Evolutionary conservation across 352 stramenopile species (phyloP), one percentile per base, ranked within the genome.

Genomic region (Phytopythium helicoides): DNA sequence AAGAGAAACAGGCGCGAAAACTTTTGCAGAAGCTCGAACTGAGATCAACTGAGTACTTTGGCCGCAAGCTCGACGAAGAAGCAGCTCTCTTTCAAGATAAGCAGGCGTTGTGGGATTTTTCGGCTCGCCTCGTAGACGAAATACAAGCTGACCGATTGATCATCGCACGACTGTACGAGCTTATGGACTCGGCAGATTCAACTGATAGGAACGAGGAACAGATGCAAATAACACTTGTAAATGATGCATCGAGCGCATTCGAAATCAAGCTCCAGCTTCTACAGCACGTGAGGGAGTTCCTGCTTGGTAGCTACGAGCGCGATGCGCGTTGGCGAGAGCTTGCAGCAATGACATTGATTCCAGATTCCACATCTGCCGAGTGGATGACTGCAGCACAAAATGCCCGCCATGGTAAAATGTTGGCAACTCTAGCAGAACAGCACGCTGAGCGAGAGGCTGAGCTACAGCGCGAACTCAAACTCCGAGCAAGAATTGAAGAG

Each of bases 341-440:
- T 12, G 72, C 73, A 16, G 57, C 63, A 0, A 62, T 71, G 9
- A 54, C 73, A 16, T 52, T 89, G 12, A 62, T 87, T n/a, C 77
- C 81, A 11, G 76, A 87, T 60, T 71, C 54, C 19, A 67, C 68
- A 0, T 89, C 79, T 1, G 66, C 89, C 23, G 69, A 85, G 35
- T 92, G 82, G 82, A 85, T 92, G 69, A 87, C 76, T 1, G 52
- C 39, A 7, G 69, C 71, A 60, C 82, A 89, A 40, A 52, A 60
- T 15, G 73, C 71, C 15, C 76, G 80, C 1, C 79, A 88, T 18
- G 78, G 87, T 16, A 51, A 77, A 1, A 64, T 66, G 23, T 26
- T 87, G 19, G 47, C 63, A 18, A 25, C 79, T n/a, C 48, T 89
- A 2, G 62, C 83, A 36, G 57, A 63, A 12, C 67, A 86, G 48